Evolutionary conservation across 2,329 filamentous ascomycete genomes (phyloP), one percentile per base, ranked within the genome.

Genomic region (Epicoccum nigrum): DNA sequence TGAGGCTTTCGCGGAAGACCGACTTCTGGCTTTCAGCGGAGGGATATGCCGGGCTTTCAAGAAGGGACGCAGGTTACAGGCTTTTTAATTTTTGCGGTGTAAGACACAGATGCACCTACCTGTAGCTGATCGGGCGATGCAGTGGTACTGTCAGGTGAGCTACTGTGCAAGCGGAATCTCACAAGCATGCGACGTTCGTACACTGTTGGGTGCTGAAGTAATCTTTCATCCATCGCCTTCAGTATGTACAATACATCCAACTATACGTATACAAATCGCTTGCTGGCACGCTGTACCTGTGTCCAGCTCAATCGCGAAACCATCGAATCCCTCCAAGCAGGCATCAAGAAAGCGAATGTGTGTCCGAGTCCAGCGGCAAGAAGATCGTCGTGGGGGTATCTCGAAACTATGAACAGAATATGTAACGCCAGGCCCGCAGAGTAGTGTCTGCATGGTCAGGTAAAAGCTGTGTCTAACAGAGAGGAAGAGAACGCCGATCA

Each of bases 281-380:
- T 11, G 20, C 12, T 39, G 28, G 28, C 28, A 30, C 13, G 11
- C 12, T 13, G 12, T 11, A 13, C 48, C 35, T 15, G 19, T 35
- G 28, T 17, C 17, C 6, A 13, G 12, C 7, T 16, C 28, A 30
- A n/a, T 37, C 30, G 6, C 30, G 43, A 30, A 12, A n/a, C 43
- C 49, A 44, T 43, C 27, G 43, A 38, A 35, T 52, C 33, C 32
- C 49, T 12, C 43, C 42, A 52, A 51, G 31, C 33, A 15, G 16
- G 39, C 15, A 31, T 11, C 23, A 34, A 48, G 59, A 41, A 60
- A 68, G 55, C 58, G 67, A 69, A 67, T 48, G 63, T 59, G 69
- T 63, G 65, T 69, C 64, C 67, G 66, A 69, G 57, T 54, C 66
- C 67, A 67, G 66, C 65, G 59, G 60, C 51, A 49, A 47, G 33